These are phyloP conservation scores for Carex scoparia DNA, from an alignment of 176 grass and related monocot species.

Conservation along the genomic window DNA sequence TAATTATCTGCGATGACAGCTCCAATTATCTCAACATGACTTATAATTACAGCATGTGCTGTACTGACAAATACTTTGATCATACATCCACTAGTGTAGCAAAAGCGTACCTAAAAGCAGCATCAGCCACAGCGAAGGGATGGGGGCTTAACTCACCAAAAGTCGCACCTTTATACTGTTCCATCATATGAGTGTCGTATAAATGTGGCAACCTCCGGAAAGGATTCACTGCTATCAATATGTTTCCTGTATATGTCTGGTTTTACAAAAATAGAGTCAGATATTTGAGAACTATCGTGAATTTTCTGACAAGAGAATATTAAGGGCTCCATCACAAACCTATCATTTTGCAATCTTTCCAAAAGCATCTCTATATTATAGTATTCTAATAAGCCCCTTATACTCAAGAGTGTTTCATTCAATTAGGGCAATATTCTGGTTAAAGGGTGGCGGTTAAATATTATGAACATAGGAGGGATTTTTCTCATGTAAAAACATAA, in stretches of 20 bases:
- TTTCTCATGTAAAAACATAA: neutral
- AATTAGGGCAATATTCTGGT: neutral
- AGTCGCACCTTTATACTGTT: conserved; percentile 89
- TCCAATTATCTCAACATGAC: conserved; percentile 1
- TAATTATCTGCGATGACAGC: conserved; percentile 9
- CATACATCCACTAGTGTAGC: conserved; percentile 5
- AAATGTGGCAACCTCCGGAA: conserved; percentile 93
- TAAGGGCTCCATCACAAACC: neutral
- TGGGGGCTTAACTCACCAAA: conserved; percentile 97
- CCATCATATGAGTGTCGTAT: conserved; percentile 96
- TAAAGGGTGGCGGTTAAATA: neutral
- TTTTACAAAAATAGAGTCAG: conserved; percentile 27
- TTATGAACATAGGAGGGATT: neutral
- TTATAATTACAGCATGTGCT: neutral
- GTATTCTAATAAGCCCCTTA: neutral
- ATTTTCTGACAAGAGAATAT: neutral
- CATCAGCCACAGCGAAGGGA: conserved; percentile 95
- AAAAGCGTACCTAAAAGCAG: conserved; percentile 76
- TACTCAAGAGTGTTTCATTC: neutral
- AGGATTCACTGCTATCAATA: conserved; percentile 98
- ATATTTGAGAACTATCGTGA: neutral
- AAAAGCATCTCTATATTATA: neutral
- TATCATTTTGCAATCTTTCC: neutral
- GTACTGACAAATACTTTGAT: conserved; percentile 10
- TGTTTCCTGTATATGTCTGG: conserved; percentile 92